Evolutionary conservation across 179 eudicot genomes (phyloP).

Genomic region (Corrigiola litoralis): DNA sequence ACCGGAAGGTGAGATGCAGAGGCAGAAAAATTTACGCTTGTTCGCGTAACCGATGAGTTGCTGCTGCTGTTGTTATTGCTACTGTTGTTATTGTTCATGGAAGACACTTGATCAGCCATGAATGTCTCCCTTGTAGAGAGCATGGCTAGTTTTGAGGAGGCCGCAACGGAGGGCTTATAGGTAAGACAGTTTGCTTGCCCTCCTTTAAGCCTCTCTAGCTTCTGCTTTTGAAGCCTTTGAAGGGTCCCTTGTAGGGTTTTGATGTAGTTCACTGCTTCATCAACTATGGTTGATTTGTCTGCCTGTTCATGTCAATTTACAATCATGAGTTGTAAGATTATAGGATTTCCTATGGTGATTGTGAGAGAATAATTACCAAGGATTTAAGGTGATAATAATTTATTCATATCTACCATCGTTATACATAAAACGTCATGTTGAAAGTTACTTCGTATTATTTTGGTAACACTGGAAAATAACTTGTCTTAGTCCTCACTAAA

Average conservation of each 20-base stretch:
- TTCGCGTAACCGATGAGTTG: neutral
- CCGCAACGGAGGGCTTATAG: slow-evolving; percentile 20
- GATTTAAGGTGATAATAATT: too few relatives aligned
- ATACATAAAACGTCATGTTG: too few relatives aligned
- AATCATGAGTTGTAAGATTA: too few relatives aligned
- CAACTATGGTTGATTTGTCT: slow-evolving; percentile 76
- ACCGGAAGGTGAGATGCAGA: slow-evolving; percentile 22
- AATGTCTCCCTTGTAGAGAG: slow-evolving; percentile 43
- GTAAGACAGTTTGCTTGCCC: slow-evolving; percentile 1
- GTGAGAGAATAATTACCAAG: neutral
- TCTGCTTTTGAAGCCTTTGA: slow-evolving; percentile 51
- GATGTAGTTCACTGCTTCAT: slow-evolving; percentile 67
- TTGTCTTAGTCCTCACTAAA: too few relatives aligned
- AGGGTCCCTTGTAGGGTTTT: slow-evolving; percentile 43
- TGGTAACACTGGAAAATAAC: too few relatives aligned
- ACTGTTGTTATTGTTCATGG: slow-evolving; percentile 4
- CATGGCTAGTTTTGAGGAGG: slow-evolving; percentile 24
- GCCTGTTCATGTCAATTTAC: slow-evolving; percentile 33
- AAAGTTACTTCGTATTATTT: too few relatives aligned
- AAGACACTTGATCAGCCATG: slow-evolving; percentile 55
- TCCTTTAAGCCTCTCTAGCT: slow-evolving; percentile 46
- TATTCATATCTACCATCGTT: neutral
- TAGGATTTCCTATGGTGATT: too few relatives aligned
- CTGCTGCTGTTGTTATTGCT: neutral
- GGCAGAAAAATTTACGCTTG: neutral